Conservation (phyloP, 495 filamentous ascomycete species). For the Daldinia caldariorum region DNA sequence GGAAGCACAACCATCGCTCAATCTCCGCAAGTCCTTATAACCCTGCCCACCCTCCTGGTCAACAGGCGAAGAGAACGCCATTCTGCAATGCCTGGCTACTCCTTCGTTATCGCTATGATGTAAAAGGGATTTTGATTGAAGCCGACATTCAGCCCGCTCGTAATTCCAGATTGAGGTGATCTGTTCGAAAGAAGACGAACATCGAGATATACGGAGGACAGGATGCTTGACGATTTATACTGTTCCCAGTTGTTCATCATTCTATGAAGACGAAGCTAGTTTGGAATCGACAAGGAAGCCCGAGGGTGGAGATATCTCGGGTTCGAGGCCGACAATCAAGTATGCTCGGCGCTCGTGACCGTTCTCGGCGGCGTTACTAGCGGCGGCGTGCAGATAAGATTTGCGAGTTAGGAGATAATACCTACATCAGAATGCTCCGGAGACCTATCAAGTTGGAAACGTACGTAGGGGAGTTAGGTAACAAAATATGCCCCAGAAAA, state of each 20-base stretch:
- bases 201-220: conserved; percentile 17
- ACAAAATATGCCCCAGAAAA: conserved; percentile 23
- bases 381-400: conserved; percentile 41
- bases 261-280: conserved; percentile 9
- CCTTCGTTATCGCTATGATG: neutral
- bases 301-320: conserved; percentile 42
- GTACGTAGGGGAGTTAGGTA: conserved; percentile 32
- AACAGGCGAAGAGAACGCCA: conserved; percentile 10
- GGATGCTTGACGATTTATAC: neutral
- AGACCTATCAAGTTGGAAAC: conserved; percentile 26
- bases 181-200: neutral
- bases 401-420: conserved; percentile 39
- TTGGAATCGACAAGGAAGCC: neutral
- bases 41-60: conserved; percentile 11
- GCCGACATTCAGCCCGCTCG: neutral
- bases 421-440: neutral
- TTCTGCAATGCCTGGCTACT: neutral
- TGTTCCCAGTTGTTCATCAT: conserved; percentile 27
- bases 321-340: conserved; percentile 10
- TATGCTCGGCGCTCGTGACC: conserved; percentile 12
- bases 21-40: conserved; percentile 16
- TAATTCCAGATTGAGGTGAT: neutral
- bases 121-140: neutral
- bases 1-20: conserved; percentile 12
- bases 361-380: conserved; percentile 43